These are phyloP conservation scores for Alternaria infectoria DNA, from an alignment of 2,329 filamentous ascomycete genomes.

Conservation along the genomic window DNA sequence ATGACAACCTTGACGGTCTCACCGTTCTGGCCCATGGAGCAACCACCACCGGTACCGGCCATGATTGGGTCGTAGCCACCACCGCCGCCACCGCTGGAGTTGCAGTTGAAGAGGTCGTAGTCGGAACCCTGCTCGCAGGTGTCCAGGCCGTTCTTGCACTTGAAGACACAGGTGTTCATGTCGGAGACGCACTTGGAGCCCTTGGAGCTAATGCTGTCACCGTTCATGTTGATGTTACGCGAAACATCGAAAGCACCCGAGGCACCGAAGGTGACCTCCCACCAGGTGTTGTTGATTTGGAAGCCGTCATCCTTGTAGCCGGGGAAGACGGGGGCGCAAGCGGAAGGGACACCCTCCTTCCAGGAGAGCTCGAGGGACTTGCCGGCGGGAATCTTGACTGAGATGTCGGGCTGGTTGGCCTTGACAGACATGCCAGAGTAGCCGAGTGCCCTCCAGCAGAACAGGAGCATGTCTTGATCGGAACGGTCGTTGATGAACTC, in stretches of 20 bases:
- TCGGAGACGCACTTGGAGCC: slow-evolving; percentile 51
- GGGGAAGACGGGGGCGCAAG: slow-evolving; percentile 48
- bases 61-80: slow-evolving; percentile 38
- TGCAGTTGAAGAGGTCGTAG: slow-evolving; percentile 51
- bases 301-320: not conserved
- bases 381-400: slow-evolving; percentile 49
- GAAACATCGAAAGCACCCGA: slow-evolving; percentile 53
- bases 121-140: slow-evolving; percentile 45
- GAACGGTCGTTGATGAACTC: slow-evolving; percentile 45
- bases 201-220: slow-evolving; percentile 49
- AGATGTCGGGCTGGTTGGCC: slow-evolving; percentile 44
- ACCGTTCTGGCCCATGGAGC: slow-evolving; percentile 32
- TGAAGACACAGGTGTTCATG: slow-evolving; percentile 53
- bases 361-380: slow-evolving; percentile 48
- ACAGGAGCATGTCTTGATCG: slow-evolving; percentile 38
- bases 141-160: slow-evolving; percentile 44
- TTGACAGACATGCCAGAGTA: slow-evolving; percentile 48
- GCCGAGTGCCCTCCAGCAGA: slow-evolving; percentile 45
- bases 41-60: slow-evolving; percentile 39
- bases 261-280: slow-evolving; percentile 52
- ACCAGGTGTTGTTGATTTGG: slow-evolving; percentile 52
- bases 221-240: slow-evolving; percentile 54
- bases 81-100: slow-evolving; percentile 28
- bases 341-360: slow-evolving; percentile 47
- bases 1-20: slow-evolving; percentile 40